Evolutionary conservation across 352 stramenopile species (phyloP).

Genomic region (Pythium dissimile): DNA sequence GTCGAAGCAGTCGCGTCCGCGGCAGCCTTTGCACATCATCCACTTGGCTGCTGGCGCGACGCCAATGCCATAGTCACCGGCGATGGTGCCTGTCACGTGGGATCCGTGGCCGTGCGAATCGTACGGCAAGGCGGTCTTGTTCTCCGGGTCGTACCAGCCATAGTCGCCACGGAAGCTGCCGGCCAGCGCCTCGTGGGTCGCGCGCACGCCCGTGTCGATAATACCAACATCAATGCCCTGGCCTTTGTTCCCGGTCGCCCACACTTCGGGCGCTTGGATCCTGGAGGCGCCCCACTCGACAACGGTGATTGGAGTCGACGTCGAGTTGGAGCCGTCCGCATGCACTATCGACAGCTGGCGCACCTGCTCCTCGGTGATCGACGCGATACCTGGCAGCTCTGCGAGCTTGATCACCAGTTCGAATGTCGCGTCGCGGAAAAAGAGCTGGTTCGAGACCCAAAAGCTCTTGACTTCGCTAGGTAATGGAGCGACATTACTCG

Average conservation of each 20-base stretch:
- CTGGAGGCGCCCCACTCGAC: constrained; percentile 19
- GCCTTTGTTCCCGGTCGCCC: constrained; percentile 20
- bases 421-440: constrained; percentile 24
- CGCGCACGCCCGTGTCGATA: constrained; percentile 32
- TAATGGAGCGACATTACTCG: neutral
- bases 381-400: neutral
- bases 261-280: constrained; percentile 20
- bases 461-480: constrained; percentile 18
- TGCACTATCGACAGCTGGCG: neutral
- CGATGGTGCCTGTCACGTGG: constrained; percentile 15
- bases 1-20: constrained; percentile 3
- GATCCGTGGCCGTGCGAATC: constrained; percentile 26
- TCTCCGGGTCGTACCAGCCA: constrained; percentile 27
- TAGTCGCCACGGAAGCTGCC: constrained; percentile 11
- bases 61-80: constrained; percentile 3
- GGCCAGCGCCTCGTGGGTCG: constrained; percentile 17
- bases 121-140: constrained; percentile 13
- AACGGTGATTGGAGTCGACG: neutral
- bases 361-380: constrained; percentile 11
- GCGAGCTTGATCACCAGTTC: constrained; percentile 19
- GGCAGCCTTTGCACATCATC: constrained; percentile 7
- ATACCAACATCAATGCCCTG: constrained; percentile 22
- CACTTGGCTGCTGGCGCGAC: constrained; percentile 14
- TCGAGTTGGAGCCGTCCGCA: neutral
- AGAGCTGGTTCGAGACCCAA: constrained; percentile 38